These are phyloP conservation scores for Hypoxylon intermedium DNA, from an alignment of 495 filamentous ascomycete genomes.

Conservation along the genomic window DNA sequence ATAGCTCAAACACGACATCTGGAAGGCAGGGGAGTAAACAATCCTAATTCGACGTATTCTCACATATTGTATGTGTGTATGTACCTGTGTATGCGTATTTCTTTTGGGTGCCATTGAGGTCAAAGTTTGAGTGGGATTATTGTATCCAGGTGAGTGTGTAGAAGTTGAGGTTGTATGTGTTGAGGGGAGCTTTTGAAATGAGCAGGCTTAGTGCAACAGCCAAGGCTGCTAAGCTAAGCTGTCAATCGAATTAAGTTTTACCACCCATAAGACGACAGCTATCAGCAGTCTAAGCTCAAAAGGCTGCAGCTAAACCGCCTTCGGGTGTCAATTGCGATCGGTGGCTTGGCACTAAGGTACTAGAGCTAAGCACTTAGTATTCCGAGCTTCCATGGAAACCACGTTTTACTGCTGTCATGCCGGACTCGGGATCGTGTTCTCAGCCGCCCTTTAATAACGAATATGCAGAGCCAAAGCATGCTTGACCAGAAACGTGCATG, in stretches of 20 bases:
- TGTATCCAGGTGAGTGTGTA: too few species aligned
- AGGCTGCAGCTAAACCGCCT: constrained; percentile 5
- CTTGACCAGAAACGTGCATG: constrained; percentile 30
- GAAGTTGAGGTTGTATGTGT: too few species aligned
- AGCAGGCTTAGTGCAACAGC: too few species aligned
- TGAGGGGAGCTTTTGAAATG: too few species aligned
- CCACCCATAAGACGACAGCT: constrained; percentile 24
- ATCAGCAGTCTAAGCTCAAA: constrained; percentile 19
- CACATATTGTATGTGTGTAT: constrained; percentile 1
- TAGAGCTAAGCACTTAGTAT: background rate
- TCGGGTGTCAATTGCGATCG: constrained; percentile 11
- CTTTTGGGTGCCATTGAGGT: constrained; percentile 4
- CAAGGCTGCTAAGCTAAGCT: background rate
- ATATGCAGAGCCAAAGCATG: background rate
- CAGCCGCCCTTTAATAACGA: constrained; percentile 17
- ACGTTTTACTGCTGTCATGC: constrained; percentile 33
- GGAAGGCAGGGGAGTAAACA: background rate
- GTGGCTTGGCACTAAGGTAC: constrained; percentile 12
- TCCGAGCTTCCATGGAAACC: constrained; percentile 19
- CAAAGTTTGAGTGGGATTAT: constrained; percentile 1
- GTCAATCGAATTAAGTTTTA: background rate
- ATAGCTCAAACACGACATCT: constrained; percentile 32
- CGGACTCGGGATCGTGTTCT: constrained; percentile 16
- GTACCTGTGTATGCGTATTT: background rate
- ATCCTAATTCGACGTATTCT: constrained; percentile 11